Base-by-base conservation (phyloP, 169 alveolate genomes). In the Theileria annulata region DNA sequence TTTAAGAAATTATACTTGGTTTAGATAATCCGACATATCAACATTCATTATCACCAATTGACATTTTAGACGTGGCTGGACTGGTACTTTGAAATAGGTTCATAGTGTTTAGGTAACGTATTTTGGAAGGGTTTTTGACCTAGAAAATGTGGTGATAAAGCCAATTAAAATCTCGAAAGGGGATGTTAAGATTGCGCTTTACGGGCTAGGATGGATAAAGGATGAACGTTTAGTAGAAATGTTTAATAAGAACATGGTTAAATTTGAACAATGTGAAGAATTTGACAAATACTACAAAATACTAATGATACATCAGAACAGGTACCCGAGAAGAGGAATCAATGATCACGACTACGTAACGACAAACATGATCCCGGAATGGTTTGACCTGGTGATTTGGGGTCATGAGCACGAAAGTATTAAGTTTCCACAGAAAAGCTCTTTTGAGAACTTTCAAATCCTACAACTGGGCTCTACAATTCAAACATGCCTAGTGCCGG, bases 331-430 rank as follows among this genome's bases (percentile, higher is more conserved):
- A 25, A 60, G 80, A 12, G 85, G 89, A 17, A 47, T 19, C n/a
- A 33, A 49, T n/a, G 51, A 47, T 10, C 33, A 54, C 31, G 89
- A 82, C 67, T 82, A 69, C 70, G 64, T 82, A 49, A 70, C 80
- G 27, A 75, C 69, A 0, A 23, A 19, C 0, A n/a, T 82, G 25
- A 59, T 82, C 30, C 86, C 86, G 13, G 84, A 77, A 0, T 77
- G 87, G 86, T 23, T 84, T 47, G 87, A 84, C 70, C 74, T 77
- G 71, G 87, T 84, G 21, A 70, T 77, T 48, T 84, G 87, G 90
- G 90, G 99, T 13, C 99, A 97, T 87, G 99, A 97, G 77, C 99
- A 97, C 88, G 98, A 95, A 64, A 93, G 97, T 56, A 88, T 92
- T 33, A 93, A 95, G 28, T 77, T 86, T 17, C 89, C 96, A 27